These are phyloP conservation scores for Plectosphaerella cucumerina DNA, from an alignment of 2,329 filamentous ascomycete species.

Conservation along the genomic window DNA sequence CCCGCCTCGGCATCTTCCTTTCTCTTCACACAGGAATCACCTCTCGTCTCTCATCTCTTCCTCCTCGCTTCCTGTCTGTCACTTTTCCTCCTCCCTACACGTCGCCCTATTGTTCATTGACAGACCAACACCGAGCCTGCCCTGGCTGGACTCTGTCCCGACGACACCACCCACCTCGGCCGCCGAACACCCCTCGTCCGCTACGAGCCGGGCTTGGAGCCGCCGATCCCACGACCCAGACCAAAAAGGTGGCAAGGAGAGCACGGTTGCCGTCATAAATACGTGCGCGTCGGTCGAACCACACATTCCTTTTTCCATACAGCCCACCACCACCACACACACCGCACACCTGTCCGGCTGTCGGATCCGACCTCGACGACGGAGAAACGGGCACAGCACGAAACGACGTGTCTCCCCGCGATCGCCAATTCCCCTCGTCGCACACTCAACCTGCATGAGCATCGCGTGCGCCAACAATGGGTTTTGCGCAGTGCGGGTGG, in stretches of 20 bases:
- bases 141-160: background rate
- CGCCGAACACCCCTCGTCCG: too few species aligned
- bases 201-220: background rate
- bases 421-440: background rate
- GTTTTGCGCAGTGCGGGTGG: constrained; percentile 51
- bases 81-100: background rate
- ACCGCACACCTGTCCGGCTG: constrained; percentile 2
- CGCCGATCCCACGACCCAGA: background rate
- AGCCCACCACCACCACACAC: too few species aligned
- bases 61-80: background rate
- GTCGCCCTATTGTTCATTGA: too few species aligned
- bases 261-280: background rate
- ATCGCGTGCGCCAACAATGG: constrained; percentile 25
- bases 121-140: too few species aligned
- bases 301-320: constrained; percentile 4
- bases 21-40: background rate
- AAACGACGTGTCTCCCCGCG: constrained; percentile 3
- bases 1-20: too few species aligned
- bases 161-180: background rate
- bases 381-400: background rate
- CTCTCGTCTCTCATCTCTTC: background rate
- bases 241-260: background rate
- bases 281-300: background rate
- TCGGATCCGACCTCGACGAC: constrained; percentile 4
- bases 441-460: constrained; percentile 10